Percentiles rank a stretch among this genome's conserved stretches.
phyloP scores from a whole-genome alignment of 352 stramenopile species.

The Globisporangium cystogenes region DNA sequence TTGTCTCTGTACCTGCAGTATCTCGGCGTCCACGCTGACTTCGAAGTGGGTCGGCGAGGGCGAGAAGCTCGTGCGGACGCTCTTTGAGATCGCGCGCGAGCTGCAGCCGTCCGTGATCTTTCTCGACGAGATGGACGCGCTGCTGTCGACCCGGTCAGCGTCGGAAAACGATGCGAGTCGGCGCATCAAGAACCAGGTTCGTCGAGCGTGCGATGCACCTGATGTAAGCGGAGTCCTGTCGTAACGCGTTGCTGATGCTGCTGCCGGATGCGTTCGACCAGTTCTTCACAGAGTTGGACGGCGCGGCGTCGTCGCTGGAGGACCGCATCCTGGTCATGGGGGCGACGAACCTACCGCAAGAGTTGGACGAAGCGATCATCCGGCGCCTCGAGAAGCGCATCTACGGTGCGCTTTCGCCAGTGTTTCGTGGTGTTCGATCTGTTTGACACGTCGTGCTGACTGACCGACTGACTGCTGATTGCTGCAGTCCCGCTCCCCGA shows the following conservation, averaged over 20 bases:
- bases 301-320: slow-evolving; percentile 55
- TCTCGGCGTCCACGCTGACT: slow-evolving; percentile 85
- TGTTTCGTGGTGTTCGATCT: neutral
- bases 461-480: neutral
- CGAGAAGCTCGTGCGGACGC: slow-evolving; percentile 93
- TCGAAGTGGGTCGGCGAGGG: slow-evolving; percentile 90
- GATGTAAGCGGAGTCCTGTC: no score
- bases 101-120: slow-evolving; percentile 85
- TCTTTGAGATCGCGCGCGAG: slow-evolving; percentile 91
- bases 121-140: slow-evolving; percentile 87
- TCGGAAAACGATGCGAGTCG: slow-evolving; percentile 85
- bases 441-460: neutral
- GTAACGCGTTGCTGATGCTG: neutral
- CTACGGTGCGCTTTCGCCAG: slow-evolving; percentile 48
- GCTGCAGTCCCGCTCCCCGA: slow-evolving; percentile 68
- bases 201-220: neutral
- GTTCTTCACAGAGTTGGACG: slow-evolving; percentile 88
- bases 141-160: slow-evolving; percentile 65
- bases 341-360: slow-evolving; percentile 81
- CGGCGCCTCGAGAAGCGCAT: slow-evolving; percentile 84
- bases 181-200: slow-evolving; percentile 87
- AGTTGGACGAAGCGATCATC: slow-evolving; percentile 86
- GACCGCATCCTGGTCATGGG: slow-evolving; percentile 87
- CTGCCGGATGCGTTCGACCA: slow-evolving; percentile 9
- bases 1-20: slow-evolving; percentile 23